Conservation (phyloP, 2,329 filamentous ascomycete genomes). For the Pseudogymnoascus pannorum region DNA sequence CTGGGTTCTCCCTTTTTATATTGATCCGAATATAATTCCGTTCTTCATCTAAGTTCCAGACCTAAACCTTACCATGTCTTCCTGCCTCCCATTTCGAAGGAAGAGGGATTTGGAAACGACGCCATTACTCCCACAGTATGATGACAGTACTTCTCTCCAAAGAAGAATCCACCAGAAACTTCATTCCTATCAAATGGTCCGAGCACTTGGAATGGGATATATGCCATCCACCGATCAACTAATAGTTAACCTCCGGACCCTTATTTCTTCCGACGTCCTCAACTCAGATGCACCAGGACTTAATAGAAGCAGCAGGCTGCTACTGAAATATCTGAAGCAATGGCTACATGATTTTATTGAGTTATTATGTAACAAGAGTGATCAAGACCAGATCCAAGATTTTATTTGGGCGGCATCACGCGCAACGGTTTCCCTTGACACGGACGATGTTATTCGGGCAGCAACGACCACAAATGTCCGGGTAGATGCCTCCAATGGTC, state of each 20-base stretch:
- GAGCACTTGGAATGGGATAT: conserved; percentile 73
- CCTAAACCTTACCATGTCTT: conserved; percentile 23
- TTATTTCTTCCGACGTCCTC: conserved; percentile 70
- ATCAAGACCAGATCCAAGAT: conserved; percentile 78
- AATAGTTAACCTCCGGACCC: conserved; percentile 69
- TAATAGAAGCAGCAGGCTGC: conserved; percentile 66
- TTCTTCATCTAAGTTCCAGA: background rate
- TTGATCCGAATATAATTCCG: background rate
- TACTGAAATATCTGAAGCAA: conserved; percentile 64
- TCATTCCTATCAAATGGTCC: conserved; percentile 85
- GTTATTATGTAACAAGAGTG: conserved; percentile 76
- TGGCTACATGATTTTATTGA: conserved; percentile 76
- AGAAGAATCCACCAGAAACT: conserved; percentile 77
- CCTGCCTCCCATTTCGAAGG: conserved; percentile 28
- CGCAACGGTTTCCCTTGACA: conserved; percentile 62
- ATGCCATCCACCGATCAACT: conserved; percentile 88
- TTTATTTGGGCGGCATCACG: conserved; percentile 79
- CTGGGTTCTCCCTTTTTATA: background rate
- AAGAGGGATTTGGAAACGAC: conserved; percentile 32
- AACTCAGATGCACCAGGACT: conserved; percentile 68
- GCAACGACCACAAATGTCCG: conserved; percentile 57
- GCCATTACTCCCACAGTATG: conserved; percentile 75
- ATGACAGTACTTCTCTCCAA: conserved; percentile 74
- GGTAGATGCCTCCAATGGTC: conserved; percentile 65
- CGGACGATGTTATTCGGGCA: conserved; percentile 52